These are phyloP conservation scores for Lyophyllum shimeji DNA, from an alignment of 768 basidiomycete species.

Conservation along the genomic window DNA sequence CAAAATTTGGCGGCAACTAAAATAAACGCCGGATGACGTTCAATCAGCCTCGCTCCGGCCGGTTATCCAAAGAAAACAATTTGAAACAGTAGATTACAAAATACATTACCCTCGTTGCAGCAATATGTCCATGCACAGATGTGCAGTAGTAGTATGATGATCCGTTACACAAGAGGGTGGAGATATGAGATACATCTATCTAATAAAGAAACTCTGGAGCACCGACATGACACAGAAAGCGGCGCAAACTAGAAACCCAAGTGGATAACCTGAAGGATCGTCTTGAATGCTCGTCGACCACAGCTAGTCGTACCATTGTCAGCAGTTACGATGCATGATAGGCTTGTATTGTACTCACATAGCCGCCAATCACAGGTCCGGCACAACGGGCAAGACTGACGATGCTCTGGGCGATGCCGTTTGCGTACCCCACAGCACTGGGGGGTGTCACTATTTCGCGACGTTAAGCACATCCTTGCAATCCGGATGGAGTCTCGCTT, in stretches of 20 bases:
- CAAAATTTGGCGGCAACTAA: slow-evolving; percentile 14
- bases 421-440: slow-evolving; percentile 83
- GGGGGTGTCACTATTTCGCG: slow-evolving; percentile 80
- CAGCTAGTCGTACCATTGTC: slow-evolving; percentile 39
- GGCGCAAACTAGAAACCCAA: slow-evolving; percentile 72
- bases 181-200: slow-evolving; percentile 33
- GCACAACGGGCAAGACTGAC: slow-evolving; percentile 91
- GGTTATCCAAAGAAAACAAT: not conserved
- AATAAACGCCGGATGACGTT: slow-evolving; percentile 5
- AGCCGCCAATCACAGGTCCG: slow-evolving; percentile 84
- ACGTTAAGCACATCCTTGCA: slow-evolving; percentile 5
- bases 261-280: slow-evolving; percentile 67
- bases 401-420: slow-evolving; percentile 94
- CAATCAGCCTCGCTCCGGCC: not conserved
- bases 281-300: slow-evolving; percentile 74
- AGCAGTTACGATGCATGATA: slow-evolving; percentile 8
- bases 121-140: not conserved
- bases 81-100: not conserved
- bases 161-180: not conserved
- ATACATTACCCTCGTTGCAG: not conserved
- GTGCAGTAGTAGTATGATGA: not conserved
- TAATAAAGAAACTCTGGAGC: slow-evolving; percentile 73
- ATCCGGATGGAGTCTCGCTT: slow-evolving; percentile 15
- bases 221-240: slow-evolving; percentile 61
- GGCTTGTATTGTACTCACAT: slow-evolving; percentile 45